Percentiles rank a stretch among this genome's conserved stretches.
phyloP scores from a whole-genome alignment of 257 asterid species.

The Jacaranda mimosifolia region DNA sequence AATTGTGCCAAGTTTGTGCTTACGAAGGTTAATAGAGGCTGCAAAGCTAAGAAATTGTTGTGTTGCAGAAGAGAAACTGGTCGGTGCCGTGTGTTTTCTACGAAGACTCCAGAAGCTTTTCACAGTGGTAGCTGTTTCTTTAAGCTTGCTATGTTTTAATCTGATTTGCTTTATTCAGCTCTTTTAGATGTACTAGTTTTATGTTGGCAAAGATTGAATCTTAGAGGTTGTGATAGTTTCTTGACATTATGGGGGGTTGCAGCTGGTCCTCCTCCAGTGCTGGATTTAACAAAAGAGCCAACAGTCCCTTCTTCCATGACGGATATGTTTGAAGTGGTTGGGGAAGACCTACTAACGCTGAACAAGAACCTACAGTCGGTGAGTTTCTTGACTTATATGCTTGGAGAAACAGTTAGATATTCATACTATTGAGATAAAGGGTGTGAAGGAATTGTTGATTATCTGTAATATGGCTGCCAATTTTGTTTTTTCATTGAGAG shows the following conservation, averaged over 20 bases:
- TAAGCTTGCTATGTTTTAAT: not conserved
- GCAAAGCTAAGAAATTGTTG: constrained; percentile 50
- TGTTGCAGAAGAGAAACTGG: constrained; percentile 63
- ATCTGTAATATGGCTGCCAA: not conserved
- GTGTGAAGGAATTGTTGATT: not conserved
- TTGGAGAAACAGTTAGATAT: not conserved
- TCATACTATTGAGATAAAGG: not conserved
- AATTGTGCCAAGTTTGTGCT: constrained; percentile 50
- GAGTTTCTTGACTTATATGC: constrained; percentile 46
- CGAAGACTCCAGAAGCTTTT: constrained; percentile 68
- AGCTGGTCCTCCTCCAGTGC: constrained; percentile 60
- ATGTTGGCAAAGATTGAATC: constrained; percentile 8
- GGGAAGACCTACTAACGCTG: constrained; percentile 76
- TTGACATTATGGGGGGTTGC: constrained; percentile 55
- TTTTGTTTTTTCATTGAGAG: not conserved
- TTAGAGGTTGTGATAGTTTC: constrained; percentile 34
- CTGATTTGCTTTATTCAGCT: not conserved
- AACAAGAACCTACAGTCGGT: constrained; percentile 86
- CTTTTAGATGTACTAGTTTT: not conserved
- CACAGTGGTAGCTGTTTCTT: constrained; percentile 57
- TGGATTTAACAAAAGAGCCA: constrained; percentile 59
- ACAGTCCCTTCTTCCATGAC: constrained; percentile 52
- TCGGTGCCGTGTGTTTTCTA: constrained; percentile 65
- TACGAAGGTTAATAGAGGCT: constrained; percentile 58
- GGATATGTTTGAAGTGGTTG: constrained; percentile 79